phyloP scores from a whole-genome alignment of 805 yeast genomes.

The Schizosaccharomyces cryophilus region DNA sequence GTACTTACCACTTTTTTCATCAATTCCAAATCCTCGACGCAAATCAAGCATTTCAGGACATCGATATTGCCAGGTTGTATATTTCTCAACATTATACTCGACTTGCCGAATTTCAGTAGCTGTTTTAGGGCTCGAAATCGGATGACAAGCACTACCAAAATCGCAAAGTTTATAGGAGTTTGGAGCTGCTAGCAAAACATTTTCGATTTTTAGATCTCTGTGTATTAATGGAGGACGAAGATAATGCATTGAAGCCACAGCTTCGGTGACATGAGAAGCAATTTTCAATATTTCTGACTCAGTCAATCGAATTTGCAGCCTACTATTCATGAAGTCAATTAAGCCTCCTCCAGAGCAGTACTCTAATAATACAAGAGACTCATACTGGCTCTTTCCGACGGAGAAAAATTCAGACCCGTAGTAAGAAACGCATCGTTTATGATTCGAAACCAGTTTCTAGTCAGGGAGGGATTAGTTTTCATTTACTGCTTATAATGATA shows the following conservation, averaged over 20 bases:
- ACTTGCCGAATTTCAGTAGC: slow-evolving; percentile 44
- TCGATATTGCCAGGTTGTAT: slow-evolving; percentile 89
- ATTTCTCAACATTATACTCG: slow-evolving; percentile 63
- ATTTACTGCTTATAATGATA: slow-evolving; percentile 40
- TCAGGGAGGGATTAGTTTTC: neutral
- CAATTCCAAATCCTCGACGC: slow-evolving; percentile 57
- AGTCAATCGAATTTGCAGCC: slow-evolving; percentile 50
- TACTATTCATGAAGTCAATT: slow-evolving; percentile 66
- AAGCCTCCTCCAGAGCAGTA: slow-evolving; percentile 52
- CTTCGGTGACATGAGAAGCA: slow-evolving; percentile 58
- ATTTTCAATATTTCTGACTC: slow-evolving; percentile 61
- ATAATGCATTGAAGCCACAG: slow-evolving; percentile 66
- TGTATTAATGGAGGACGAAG: slow-evolving; percentile 48
- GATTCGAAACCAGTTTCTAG: neutral
- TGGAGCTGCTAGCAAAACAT: slow-evolving; percentile 49
- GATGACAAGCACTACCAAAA: slow-evolving; percentile 61
- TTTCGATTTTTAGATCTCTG: slow-evolving; percentile 83
- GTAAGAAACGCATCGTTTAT: slow-evolving; percentile 56
- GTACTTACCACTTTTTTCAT: slow-evolving; percentile 46
- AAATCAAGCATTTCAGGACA: slow-evolving; percentile 92
- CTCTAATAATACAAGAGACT: slow-evolving; percentile 81
- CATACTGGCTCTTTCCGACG: slow-evolving; percentile 32
- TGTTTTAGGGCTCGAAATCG: slow-evolving; percentile 9
- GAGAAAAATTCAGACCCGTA: slow-evolving; percentile 89
- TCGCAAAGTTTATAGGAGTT: slow-evolving; percentile 68